phyloP scores from a whole-genome alignment of 495 filamentous ascomycete species.

The Evernia prunastri region DNA sequence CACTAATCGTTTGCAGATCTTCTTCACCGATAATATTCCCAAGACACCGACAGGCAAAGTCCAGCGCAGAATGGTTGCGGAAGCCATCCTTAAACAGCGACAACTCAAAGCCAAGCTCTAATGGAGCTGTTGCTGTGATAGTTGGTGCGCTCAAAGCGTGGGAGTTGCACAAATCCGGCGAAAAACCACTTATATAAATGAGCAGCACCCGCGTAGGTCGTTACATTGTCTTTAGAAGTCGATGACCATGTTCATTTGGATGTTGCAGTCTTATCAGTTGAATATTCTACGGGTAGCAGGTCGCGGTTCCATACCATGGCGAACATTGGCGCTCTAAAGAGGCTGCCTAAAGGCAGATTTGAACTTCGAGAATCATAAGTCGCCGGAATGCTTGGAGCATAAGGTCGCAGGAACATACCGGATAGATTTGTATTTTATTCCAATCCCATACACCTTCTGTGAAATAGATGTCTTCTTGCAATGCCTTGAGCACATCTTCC shows the following conservation, averaged over 20 bases:
- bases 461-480: conserved; percentile 69
- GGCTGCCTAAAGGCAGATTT: conserved; percentile 18
- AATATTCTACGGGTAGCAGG: neutral
- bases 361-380: conserved; percentile 9
- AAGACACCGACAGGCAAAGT: conserved; percentile 90
- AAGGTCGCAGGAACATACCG: conserved; percentile 31
- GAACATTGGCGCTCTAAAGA: neutral
- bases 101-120: conserved; percentile 38
- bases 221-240: no score
- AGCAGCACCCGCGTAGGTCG: neutral
- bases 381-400: neutral
- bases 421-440: conserved; percentile 56
- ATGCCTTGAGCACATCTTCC: conserved; percentile 58
- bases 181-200: neutral
- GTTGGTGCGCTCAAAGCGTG: neutral
- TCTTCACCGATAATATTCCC: conserved; percentile 72
- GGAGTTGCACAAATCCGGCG: neutral
- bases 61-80: conserved; percentile 71
- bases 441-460: conserved; percentile 75
- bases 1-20: conserved; percentile 44
- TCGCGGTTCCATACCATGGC: neutral
- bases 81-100: conserved; percentile 60
- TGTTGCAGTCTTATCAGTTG: neutral
- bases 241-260: neutral
- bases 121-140: neutral